Evolutionary conservation across 768 basidiomycete species (phyloP), one percentile per base, ranked within the genome.

Genomic region (Hydnum rufescens): DNA sequence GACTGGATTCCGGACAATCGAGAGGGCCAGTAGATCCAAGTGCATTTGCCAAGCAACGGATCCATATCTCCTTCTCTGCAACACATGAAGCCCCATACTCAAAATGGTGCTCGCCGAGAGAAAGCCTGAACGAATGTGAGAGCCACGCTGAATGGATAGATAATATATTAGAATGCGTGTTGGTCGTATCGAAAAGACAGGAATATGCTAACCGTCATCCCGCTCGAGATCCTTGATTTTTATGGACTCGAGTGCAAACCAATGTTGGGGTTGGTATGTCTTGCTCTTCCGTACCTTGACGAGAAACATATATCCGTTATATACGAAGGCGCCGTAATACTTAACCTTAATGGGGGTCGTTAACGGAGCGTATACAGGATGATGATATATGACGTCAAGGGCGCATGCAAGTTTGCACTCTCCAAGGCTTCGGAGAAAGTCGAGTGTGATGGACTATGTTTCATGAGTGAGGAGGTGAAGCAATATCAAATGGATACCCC

Each of bases 251-350:
- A 95, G 66, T 36, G 77, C 74, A 60, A 97, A 81, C 83, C 89
- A 97, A 62, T 93, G 82, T 55, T 72, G 75, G 18, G 88, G 78
- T 60, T 92, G 87, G 60, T 95, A 99, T 31, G 69, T 70, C 52
- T 66, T 68, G 54, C 75, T 72, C 66, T 86, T 89, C 58, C 73
- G 69, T 36, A 90, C 80, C 67, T 93, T 96, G 57, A 78, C 86
- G 43, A 99, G 67, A 22, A 95, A 71, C 34, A 96, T 65, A 62
- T 88, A 96, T 6, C 84, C 79, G 32, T 72, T 67, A 60, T 90
- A 99, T 42, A 99, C 67, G 64, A 99, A 93, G 18, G 82, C 83
- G 29, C 85, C 90, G 25, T 87, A 72, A 63, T 95, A 96, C 65
- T 85, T 87, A 55, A 82, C 80, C 62, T 73, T 77, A 58, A 82